Percentiles rank a stretch among this genome's conserved stretches.
Evolutionary conservation across 768 basidiomycete species (phyloP).

Genomic region (Pilatotrama ljubarskyi): DNA sequence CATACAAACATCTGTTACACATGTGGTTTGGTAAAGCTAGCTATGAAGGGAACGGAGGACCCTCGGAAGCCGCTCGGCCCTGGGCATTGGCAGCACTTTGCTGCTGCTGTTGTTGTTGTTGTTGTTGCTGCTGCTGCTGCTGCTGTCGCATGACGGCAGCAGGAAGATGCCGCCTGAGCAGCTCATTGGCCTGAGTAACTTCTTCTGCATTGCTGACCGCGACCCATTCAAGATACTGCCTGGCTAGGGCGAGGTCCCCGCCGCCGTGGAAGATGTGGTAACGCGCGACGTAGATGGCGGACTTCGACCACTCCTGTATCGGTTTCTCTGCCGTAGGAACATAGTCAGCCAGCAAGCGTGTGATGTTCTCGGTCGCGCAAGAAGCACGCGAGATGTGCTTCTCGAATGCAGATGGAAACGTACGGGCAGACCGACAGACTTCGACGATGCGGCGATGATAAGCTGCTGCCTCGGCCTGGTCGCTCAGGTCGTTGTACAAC

Average conservation of each 20-base stretch:
- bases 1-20: neutral
- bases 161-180: conserved; percentile 50
- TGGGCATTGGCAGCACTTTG: neutral
- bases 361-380: neutral
- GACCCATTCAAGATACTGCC: conserved; percentile 70
- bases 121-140: conserved; percentile 3
- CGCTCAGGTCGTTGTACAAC: conserved; percentile 66
- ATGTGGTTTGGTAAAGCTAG: neutral
- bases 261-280: conserved; percentile 65
- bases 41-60: neutral
- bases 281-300: conserved; percentile 82
- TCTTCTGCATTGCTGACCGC: conserved; percentile 82
- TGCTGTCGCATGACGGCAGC: conserved; percentile 37
- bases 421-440: conserved; percentile 59
- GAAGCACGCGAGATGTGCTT: neutral
- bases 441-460: conserved; percentile 84
- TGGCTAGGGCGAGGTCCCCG: conserved; percentile 70
- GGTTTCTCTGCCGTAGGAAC: conserved; percentile 50
- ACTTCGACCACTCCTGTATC: conserved; percentile 78
- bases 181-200: conserved; percentile 68
- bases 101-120: neutral
- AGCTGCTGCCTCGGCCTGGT: conserved; percentile 65
- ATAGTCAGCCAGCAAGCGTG: neutral
- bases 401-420: neutral
- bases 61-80: conserved; percentile 7